Conservation (phyloP, 345 rosid species). For the Carallia pectinifolia region DNA sequence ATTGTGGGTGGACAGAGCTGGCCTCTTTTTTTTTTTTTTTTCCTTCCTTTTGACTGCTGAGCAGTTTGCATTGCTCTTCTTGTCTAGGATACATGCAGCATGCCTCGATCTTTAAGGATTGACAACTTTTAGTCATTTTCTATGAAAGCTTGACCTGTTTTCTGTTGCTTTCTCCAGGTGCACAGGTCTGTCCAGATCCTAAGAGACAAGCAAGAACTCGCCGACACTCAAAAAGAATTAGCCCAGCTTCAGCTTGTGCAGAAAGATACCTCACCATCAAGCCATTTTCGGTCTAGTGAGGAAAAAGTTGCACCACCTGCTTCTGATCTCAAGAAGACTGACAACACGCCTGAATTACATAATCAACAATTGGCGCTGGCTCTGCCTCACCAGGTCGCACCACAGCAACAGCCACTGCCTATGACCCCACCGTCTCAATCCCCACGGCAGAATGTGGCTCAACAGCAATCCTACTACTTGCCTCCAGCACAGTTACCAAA, state of each 20-base stretch:
- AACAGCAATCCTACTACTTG: slow-evolving; percentile 68
- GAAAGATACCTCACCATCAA: slow-evolving; percentile 72
- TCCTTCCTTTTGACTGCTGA: neutral
- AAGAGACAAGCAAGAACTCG: slow-evolving; percentile 97
- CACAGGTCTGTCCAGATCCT: slow-evolving; percentile 96
- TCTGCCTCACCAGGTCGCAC: slow-evolving; percentile 75
- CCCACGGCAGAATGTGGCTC: slow-evolving; percentile 49
- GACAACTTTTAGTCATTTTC: neutral
- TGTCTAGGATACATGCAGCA: neutral
- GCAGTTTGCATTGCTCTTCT: neutral
- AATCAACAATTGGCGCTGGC: slow-evolving; percentile 91
- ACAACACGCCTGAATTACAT: slow-evolving; percentile 52
- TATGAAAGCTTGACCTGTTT: neutral
- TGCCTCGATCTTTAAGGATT: slow-evolving; percentile 1
- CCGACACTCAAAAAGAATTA: slow-evolving; percentile 86
- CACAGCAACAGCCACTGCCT: slow-evolving; percentile 49
- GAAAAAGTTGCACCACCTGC: slow-evolving; percentile 63
- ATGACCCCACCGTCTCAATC: slow-evolving; percentile 46
- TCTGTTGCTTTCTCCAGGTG: slow-evolving; percentile 52
- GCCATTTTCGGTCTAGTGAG: slow-evolving; percentile 66
- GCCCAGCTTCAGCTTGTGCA: slow-evolving; percentile 87
- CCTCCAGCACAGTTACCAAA: slow-evolving; percentile 53
- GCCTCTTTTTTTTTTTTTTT: neutral
- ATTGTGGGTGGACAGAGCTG: neutral
- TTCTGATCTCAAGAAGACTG: slow-evolving; percentile 55